Conservation (phyloP, 2,329 filamentous ascomycete species). For the Claviceps sorghi region DNA sequence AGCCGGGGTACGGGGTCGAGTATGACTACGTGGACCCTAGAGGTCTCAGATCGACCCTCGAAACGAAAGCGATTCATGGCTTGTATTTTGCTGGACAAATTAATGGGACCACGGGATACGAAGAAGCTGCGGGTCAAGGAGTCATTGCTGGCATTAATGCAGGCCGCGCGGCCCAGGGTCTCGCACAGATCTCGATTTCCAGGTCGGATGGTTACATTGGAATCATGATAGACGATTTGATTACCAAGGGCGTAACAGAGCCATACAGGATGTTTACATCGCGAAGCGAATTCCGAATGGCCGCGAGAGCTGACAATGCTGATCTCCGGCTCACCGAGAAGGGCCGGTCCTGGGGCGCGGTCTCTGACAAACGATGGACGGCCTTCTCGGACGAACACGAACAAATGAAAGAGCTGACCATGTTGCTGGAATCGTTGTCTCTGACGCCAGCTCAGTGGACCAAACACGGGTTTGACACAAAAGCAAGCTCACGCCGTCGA, state of each 20-base stretch:
- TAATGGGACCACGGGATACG: slow-evolving; percentile 95
- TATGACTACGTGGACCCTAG: slow-evolving; percentile 97
- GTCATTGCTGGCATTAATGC: slow-evolving; percentile 89
- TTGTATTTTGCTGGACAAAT: slow-evolving; percentile 92
- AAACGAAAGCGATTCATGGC: slow-evolving; percentile 81
- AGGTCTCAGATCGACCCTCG: slow-evolving; percentile 71
- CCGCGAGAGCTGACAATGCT: slow-evolving; percentile 82
- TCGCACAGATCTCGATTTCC: slow-evolving; percentile 51
- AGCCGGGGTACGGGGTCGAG: slow-evolving; percentile 92
- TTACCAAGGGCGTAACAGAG: slow-evolving; percentile 92
- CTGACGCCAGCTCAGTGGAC: slow-evolving; percentile 53
- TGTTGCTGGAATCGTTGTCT: slow-evolving; percentile 41
- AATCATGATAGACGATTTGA: slow-evolving; percentile 95
- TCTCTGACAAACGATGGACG: slow-evolving; percentile 66
- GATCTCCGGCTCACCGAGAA: slow-evolving; percentile 71
- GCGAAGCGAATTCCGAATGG: slow-evolving; percentile 89
- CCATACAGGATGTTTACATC: slow-evolving; percentile 98
- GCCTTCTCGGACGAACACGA: slow-evolving; percentile 49
- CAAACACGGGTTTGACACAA: slow-evolving; percentile 52
- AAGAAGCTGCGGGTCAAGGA: slow-evolving; percentile 90
- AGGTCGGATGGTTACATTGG: slow-evolving; percentile 91
- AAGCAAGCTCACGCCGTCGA: slow-evolving; percentile 50
- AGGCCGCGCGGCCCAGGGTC: slow-evolving; percentile 58
- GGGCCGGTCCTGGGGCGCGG: slow-evolving; percentile 61
- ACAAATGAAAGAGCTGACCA: slow-evolving; percentile 53